phyloP scores from a whole-genome alignment of 2,329 filamentous ascomycete species.

The Raffaelea ambrosiae region DNA sequence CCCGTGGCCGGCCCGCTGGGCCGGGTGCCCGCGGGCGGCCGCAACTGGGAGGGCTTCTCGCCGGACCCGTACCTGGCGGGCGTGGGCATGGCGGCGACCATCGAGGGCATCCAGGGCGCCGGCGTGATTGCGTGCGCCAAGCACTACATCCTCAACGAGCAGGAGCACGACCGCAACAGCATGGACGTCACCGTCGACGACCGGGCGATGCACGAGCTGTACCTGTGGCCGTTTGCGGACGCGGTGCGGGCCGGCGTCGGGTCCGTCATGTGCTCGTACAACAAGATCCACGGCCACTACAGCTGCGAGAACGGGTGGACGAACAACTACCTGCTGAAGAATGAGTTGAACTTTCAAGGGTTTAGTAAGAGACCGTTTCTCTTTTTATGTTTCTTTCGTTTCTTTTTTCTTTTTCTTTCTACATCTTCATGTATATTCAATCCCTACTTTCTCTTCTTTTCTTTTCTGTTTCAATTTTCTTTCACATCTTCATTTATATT shows the following conservation, averaged over 20 bases:
- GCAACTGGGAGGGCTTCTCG: conserved; percentile 65
- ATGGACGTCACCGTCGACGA: conserved; percentile 54
- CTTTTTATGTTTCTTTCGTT: too few relatives aligned
- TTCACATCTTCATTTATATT: too few relatives aligned
- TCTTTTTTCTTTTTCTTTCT: too few relatives aligned
- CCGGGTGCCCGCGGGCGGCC: conserved; percentile 56
- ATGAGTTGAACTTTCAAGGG: conserved; percentile 58
- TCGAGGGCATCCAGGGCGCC: conserved; percentile 71
- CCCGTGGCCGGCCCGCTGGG: conserved; percentile 68
- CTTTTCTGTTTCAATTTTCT: too few relatives aligned
- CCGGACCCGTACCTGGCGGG: conserved; percentile 71
- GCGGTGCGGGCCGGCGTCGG: conserved; percentile 47
- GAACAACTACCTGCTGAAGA: conserved; percentile 55
- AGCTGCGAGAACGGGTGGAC: conserved; percentile 56
- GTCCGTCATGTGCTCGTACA: conserved; percentile 45
- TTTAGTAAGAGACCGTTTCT: too few relatives aligned
- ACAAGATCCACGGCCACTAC: conserved; percentile 59
- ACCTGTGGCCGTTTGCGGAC: conserved; percentile 57
- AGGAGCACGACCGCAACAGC: conserved; percentile 46
- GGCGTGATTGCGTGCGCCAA: conserved; percentile 74
- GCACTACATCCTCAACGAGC: conserved; percentile 63
- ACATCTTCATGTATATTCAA: too few relatives aligned
- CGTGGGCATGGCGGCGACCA: conserved; percentile 60
- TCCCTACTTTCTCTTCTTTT: too few relatives aligned
- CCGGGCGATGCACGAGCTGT: conserved; percentile 52